Conservation (phyloP, 2,329 filamentous ascomycete genomes). For the Aspergillus brasiliensis region DNA sequence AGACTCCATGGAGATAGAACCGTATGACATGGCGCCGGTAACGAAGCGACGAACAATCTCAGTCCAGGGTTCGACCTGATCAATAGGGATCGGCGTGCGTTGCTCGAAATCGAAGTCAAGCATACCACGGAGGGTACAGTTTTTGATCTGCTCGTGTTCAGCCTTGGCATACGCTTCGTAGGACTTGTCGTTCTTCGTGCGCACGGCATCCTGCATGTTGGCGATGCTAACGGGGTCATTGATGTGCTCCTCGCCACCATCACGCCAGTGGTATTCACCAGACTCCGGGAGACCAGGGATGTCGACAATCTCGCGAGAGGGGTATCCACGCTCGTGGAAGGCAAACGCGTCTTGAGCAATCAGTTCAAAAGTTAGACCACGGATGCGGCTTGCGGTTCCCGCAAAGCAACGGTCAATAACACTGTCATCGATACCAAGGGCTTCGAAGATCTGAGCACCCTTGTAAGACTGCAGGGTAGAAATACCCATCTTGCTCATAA, state of each 20-base stretch:
- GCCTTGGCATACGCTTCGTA: conserved; percentile 94
- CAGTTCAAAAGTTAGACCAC: conserved; percentile 88
- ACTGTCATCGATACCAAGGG: conserved; percentile 85
- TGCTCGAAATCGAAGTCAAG: conserved; percentile 97
- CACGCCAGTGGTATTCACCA: conserved; percentile 97
- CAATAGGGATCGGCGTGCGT: conserved; percentile 80
- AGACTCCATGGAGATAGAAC: conserved; percentile 97
- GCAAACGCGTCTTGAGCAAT: conserved; percentile 94
- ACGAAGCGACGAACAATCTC: conserved; percentile 96
- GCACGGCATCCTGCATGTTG: conserved; percentile 94
- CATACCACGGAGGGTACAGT: conserved; percentile 89
- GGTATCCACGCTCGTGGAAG: conserved; percentile 91
- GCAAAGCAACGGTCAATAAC: conserved; percentile 95
- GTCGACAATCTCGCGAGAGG: conserved; percentile 73
- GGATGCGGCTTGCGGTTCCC: conserved; percentile 90
- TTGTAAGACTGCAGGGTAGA: conserved; percentile 96
- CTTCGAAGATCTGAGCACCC: conserved; percentile 96
- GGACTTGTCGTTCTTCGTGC: conserved; percentile 97
- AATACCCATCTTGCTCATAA: conserved; percentile 99
- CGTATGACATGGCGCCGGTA: conserved; percentile 97
- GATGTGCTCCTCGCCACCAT: conserved; percentile 91
- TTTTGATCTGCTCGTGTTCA: conserved; percentile 95
- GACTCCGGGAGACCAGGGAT: conserved; percentile 85
- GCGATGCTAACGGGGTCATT: conserved; percentile 95
- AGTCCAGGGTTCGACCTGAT: conserved; percentile 97